Evolutionary conservation across 148 eudicot genomes (phyloP).

Genomic region (Chenopodium suecicum): DNA sequence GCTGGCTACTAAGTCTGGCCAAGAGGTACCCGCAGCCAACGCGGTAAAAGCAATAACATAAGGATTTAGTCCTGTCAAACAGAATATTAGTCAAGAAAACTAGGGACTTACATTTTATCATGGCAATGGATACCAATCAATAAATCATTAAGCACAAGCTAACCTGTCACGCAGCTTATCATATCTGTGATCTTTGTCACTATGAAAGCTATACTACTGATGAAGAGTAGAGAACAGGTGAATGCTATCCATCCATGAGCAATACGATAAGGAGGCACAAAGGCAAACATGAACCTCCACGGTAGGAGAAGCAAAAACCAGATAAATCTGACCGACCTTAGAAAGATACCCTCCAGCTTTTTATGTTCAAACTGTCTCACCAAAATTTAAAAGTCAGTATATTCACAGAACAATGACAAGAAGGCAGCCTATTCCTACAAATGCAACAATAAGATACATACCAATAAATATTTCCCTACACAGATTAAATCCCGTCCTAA

Average conservation of each 20-base stretch:
- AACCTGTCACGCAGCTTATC: constrained; percentile 92
- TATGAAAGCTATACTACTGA: constrained; percentile 74
- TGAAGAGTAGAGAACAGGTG: constrained; percentile 65
- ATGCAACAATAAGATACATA: not conserved
- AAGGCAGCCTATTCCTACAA: not conserved
- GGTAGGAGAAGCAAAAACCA: constrained; percentile 67
- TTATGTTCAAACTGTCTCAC: constrained; percentile 50
- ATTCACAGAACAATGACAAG: constrained; percentile 2
- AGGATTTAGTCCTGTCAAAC: constrained; percentile 61
- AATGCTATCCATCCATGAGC: constrained; percentile 96
- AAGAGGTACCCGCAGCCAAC: constrained; percentile 85
- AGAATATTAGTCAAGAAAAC: not conserved
- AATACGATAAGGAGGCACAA: constrained; percentile 75
- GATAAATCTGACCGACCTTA: constrained; percentile 34
- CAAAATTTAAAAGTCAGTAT: constrained; percentile 19
- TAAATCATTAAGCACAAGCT: not conserved
- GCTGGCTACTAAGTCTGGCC: constrained; percentile 98
- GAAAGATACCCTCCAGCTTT: constrained; percentile 34
- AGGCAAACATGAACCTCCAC: constrained; percentile 77
- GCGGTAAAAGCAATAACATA: constrained; percentile 90
- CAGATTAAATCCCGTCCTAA: not conserved
- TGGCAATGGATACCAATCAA: not conserved
- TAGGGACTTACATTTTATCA: not conserved
- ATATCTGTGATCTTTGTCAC: constrained; percentile 73
- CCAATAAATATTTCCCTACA: not conserved